Percentiles rank a stretch among this genome's conserved stretches.
Conservation (phyloP, 805 yeast genomes). For the Cyberlindnera lachancei region DNA sequence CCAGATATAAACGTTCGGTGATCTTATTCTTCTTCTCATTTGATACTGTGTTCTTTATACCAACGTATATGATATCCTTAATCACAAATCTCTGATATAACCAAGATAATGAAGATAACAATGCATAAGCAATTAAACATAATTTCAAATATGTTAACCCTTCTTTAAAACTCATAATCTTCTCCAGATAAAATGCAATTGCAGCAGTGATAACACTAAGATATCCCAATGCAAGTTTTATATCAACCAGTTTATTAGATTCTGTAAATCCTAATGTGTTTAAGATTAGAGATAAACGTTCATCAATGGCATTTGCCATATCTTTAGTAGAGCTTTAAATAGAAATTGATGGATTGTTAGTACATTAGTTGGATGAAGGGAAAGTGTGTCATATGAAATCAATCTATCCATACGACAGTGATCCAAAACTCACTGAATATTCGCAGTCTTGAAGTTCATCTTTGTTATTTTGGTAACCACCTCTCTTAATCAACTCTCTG, state of each 20-base stretch:
- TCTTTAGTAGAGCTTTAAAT: constrained; percentile 7
- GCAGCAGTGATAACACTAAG: constrained; percentile 43
- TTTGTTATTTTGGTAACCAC: too few species aligned
- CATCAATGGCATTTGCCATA: constrained; percentile 9
- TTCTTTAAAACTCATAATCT: constrained; percentile 37
- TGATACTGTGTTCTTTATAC: constrained; percentile 29
- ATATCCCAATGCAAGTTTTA: constrained; percentile 44
- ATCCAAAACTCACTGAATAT: constrained; percentile 2
- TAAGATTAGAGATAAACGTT: constrained; percentile 10
- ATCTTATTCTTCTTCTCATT: constrained; percentile 24
- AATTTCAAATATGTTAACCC: constrained; percentile 32
- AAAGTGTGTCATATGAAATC: too few species aligned
- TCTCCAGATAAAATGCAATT: constrained; percentile 41
- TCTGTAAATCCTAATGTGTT: constrained; percentile 33
- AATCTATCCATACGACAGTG: too few species aligned
- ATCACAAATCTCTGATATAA: constrained; percentile 29
- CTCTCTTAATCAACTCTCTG: too few species aligned
- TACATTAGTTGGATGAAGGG: too few species aligned
- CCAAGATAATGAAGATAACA: constrained; percentile 32
- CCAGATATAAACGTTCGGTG: too few species aligned
- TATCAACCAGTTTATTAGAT: constrained; percentile 35
- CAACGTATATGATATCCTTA: constrained; percentile 39
- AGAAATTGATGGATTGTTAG: constrained; percentile 4
- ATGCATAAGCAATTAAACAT: constrained; percentile 33
- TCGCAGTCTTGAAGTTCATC: constrained; percentile 4